phyloP scores from a whole-genome alignment of 2,329 filamentous ascomycete species.

The Curvularia sp. region DNA sequence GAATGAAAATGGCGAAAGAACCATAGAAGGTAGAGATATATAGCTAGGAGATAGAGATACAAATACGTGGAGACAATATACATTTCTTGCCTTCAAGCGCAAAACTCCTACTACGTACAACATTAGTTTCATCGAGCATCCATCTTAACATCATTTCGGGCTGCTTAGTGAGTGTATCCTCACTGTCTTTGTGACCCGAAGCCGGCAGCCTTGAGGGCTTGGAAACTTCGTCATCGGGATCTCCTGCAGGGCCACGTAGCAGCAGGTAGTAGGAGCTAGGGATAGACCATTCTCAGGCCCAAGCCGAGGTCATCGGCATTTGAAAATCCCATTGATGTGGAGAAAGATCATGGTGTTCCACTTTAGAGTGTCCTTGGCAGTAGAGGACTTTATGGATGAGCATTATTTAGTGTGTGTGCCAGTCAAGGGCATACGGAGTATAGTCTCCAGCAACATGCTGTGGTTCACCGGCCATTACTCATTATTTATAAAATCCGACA shows the following conservation, averaged over 20 bases:
- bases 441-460: neutral
- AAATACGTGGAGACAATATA: neutral
- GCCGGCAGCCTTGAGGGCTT: no score
- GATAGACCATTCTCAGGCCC: neutral
- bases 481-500: neutral
- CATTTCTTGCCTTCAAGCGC: neutral
- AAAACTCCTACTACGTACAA: neutral
- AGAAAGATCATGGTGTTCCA: neutral
- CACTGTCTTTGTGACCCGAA: neutral
- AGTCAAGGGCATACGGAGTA: neutral
- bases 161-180: neutral
- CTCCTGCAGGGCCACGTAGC: neutral
- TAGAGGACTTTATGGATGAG: neutral
- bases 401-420: neutral
- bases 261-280: neutral
- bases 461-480: no score
- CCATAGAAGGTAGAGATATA: neutral
- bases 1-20: neutral
- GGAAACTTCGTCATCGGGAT: neutral
- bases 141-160: neutral
- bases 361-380: neutral
- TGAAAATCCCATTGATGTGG: neutral
- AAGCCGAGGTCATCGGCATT: neutral
- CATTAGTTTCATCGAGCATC: neutral
- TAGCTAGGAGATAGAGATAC: neutral